Evolutionary conservation across 345 rosid species (phyloP), one percentile per base, ranked within the genome.

Genomic region (Mercurialis annua): DNA sequence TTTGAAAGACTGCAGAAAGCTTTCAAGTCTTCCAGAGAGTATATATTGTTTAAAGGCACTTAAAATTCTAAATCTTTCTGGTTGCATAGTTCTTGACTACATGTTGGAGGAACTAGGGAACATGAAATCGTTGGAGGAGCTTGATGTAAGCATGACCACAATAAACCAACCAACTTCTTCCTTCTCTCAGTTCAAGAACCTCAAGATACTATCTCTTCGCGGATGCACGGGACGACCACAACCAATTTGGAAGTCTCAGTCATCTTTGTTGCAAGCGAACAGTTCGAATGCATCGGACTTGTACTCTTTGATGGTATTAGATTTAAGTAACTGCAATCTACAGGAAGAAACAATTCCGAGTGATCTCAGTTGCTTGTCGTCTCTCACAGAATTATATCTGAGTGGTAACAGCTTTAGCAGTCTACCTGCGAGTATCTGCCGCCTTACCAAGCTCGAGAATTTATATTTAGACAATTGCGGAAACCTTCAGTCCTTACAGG

Each of bases 401-500:
- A 71, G 69, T 23, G 50, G 65, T 52, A 55, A 65, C 56, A 11
- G 10, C 16, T 54, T 71, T 20, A 27, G 10, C 6, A 29, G 56
- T 36, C 24, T 63, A 17, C 69, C 75, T 18, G 54, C 36, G 14
- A 64, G 68, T 29, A 44, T 71, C 56, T 12, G 15, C 10, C 24
- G 27, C 40, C 63, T 55, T 21, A 15, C 51, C 18, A 56, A 52
- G 42, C 77, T 68, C 38, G 43, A 34, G 9, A 2, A 1, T 21
- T 57, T 63, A 10, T 2, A 34, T 8, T 49, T 74, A 64, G 53
- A 62, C 3, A 36, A 62, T 24, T 68, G 77, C 69, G 62, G 42
- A 59, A 54, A 40, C 58, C 77, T 74, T 68, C 38, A 56, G 36
- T 68, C 65, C 33, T 5, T 62, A 23, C 59, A 20, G 14, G 63